Evolutionary conservation across 2,329 filamentous ascomycete genomes (phyloP).

Genomic region (Xylariaceae sp.): DNA sequence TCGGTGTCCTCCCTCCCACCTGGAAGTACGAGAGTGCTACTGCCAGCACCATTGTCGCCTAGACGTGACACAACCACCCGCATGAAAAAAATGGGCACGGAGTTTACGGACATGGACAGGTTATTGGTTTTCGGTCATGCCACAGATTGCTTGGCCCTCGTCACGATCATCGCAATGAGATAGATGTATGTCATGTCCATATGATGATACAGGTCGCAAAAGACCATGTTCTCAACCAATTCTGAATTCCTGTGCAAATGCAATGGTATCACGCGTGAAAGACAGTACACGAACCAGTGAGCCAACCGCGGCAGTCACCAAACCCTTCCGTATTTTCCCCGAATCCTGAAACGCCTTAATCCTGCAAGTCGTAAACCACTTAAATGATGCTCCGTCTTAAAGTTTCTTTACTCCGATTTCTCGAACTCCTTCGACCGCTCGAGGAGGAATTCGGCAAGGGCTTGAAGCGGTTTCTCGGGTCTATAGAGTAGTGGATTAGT

Average conservation of each 20-base stretch:
- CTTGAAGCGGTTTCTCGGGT: constrained; percentile 65
- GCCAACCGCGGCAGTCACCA: constrained; percentile 10
- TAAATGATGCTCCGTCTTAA: neutral
- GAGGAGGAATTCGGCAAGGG: constrained; percentile 68
- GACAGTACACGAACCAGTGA: constrained; percentile 8
- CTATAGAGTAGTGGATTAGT: constrained; percentile 35
- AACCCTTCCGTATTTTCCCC: constrained; percentile 12
- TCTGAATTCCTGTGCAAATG: constrained; percentile 8
- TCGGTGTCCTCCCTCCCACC: constrained; percentile 78
- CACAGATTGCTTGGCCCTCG: constrained; percentile 21
- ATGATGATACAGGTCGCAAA: constrained; percentile 12
- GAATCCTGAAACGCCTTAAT: constrained; percentile 22
- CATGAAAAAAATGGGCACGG: constrained; percentile 30
- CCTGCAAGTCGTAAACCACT: constrained; percentile 11
- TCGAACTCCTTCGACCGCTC: constrained; percentile 67
- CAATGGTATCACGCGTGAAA: constrained; percentile 28
- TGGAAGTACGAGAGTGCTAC: constrained; percentile 99
- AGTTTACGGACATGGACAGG: constrained; percentile 32
- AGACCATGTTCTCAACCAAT: constrained; percentile 17
- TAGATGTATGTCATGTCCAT: constrained; percentile 17
- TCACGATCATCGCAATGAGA: constrained; percentile 17
- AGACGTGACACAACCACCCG: constrained; percentile 44
- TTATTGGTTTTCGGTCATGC: constrained; percentile 28
- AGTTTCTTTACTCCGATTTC: constrained; percentile 11
- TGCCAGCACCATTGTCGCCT: constrained; percentile 89